Percentiles rank a stretch among this genome's conserved stretches.
These are phyloP conservation scores for Pichia sp. DNA, from an alignment of 1,139 yeast genomes.

Conservation along the genomic window DNA sequence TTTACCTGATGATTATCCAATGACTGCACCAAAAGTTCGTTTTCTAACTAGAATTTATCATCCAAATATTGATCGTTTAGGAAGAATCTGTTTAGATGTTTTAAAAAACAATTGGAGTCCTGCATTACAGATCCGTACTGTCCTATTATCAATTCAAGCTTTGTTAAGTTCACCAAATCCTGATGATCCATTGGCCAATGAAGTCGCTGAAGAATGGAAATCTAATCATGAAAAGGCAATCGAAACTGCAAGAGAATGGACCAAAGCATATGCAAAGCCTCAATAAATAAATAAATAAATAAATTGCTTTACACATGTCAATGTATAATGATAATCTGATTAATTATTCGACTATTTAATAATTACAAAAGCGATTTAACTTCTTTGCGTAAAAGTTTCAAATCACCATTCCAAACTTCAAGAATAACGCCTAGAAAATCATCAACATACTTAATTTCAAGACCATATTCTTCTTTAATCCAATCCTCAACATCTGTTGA, in stretches of 20 bases:
- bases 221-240: slow-evolving; percentile 76
- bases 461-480: slow-evolving; percentile 46
- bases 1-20: slow-evolving; percentile 85
- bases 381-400: slow-evolving; percentile 16
- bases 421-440: slow-evolving; percentile 74
- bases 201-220: slow-evolving; percentile 96
- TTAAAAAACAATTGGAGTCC: slow-evolving; percentile 96
- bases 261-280: slow-evolving; percentile 43
- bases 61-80: slow-evolving; percentile 92
- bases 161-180: slow-evolving; percentile 94
- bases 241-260: slow-evolving; percentile 84
- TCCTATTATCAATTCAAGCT: slow-evolving; percentile 86
- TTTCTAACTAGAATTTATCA: slow-evolving; percentile 91
- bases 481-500: slow-evolving; percentile 41
- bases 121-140: slow-evolving; percentile 93
- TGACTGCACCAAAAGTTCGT: slow-evolving; percentile 92
- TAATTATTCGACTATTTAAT: no score
- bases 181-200: slow-evolving; percentile 96
- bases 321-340: no score
- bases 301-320: background rate
- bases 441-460: slow-evolving; percentile 58
- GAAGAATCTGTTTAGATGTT: slow-evolving; percentile 92
- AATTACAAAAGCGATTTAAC: slow-evolving; percentile 9
- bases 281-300: slow-evolving; percentile 1
- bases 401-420: slow-evolving; percentile 56